Conservation (phyloP, 2,329 filamentous ascomycete species). For the Fusarium torreyae region DNA sequence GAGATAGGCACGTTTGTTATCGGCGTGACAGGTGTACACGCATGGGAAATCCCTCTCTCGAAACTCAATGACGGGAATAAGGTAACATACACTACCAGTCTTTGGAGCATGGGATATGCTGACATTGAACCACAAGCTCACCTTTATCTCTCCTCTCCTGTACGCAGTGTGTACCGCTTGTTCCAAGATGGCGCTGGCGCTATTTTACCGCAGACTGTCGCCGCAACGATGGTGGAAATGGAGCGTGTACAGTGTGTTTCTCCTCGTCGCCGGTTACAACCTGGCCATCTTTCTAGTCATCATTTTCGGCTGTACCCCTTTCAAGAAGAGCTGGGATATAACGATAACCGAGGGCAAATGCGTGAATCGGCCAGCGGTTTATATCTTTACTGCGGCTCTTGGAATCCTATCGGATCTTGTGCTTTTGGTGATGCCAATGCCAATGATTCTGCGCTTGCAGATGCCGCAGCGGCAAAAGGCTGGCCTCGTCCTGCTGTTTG, state of each 20-base stretch:
- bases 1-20: slow-evolving; percentile 28
- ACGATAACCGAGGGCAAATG: slow-evolving; percentile 55
- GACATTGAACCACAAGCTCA: slow-evolving; percentile 34
- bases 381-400: slow-evolving; percentile 57
- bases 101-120: neutral
- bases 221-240: slow-evolving; percentile 54
- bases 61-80: slow-evolving; percentile 37
- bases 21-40: slow-evolving; percentile 49
- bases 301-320: slow-evolving; percentile 57
- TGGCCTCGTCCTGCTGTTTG: slow-evolving; percentile 61
- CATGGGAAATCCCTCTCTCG: slow-evolving; percentile 51
- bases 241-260: slow-evolving; percentile 50
- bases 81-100: neutral
- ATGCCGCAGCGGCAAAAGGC: slow-evolving; percentile 64
- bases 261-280: slow-evolving; percentile 53
- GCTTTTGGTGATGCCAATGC: slow-evolving; percentile 62
- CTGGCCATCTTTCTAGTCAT: slow-evolving; percentile 54
- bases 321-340: slow-evolving; percentile 53
- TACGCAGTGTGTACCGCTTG: slow-evolving; percentile 51
- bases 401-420: slow-evolving; percentile 65
- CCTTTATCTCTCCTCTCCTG: slow-evolving; percentile 41
- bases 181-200: slow-evolving; percentile 57
- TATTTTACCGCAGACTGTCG: slow-evolving; percentile 58
- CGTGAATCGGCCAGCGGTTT: slow-evolving; percentile 53
- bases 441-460: slow-evolving; percentile 61